Percentiles rank a stretch among this genome's conserved stretches.
These are phyloP conservation scores for Malassezia globosa DNA, from an alignment of 1,284 basidiomycete genomes.

Conservation along the genomic window DNA sequence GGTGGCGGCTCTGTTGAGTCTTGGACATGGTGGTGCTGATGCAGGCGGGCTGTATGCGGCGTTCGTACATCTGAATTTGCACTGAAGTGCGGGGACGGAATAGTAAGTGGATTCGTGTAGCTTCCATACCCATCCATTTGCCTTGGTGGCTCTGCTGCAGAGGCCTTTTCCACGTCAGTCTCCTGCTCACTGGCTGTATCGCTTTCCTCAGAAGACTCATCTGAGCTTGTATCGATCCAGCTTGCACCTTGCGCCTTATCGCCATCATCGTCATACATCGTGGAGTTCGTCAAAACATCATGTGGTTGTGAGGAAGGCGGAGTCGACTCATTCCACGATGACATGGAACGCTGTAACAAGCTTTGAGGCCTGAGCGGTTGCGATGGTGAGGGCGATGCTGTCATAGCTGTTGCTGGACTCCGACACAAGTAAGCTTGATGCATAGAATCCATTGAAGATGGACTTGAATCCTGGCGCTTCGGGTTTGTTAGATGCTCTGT, in stretches of 20 bases:
- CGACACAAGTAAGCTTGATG: no score
- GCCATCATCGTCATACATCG: constrained; percentile 11
- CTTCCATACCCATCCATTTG: not conserved
- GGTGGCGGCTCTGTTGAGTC: constrained; percentile 19
- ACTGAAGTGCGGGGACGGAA: constrained; percentile 9
- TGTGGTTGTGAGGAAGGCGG: no score
- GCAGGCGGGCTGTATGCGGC: constrained; percentile 48
- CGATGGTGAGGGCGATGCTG: not conserved
- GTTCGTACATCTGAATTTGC: constrained; percentile 12
- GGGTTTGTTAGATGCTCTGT: not conserved
- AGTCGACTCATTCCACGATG: not conserved
- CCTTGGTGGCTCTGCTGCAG: not conserved
- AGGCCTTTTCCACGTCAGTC: not conserved
- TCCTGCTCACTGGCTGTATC: constrained; percentile 2
- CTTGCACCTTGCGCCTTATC: not conserved
- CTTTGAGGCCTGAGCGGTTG: not conserved
- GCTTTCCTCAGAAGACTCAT: not conserved
- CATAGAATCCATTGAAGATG: not conserved
- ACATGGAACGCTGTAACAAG: not conserved
- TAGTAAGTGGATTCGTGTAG: not conserved
- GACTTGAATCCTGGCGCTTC: not conserved
- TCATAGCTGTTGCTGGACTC: not conserved
- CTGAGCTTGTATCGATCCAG: not conserved
- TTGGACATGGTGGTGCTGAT: constrained; percentile 16
- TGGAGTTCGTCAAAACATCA: constrained; percentile 2